A percentile compares a stretch with the other conserved stretches of the same genome.
Conservation (phyloP, 2,329 filamentous ascomycete genomes). For the Sporothrix brunneoviolacea region DNA sequence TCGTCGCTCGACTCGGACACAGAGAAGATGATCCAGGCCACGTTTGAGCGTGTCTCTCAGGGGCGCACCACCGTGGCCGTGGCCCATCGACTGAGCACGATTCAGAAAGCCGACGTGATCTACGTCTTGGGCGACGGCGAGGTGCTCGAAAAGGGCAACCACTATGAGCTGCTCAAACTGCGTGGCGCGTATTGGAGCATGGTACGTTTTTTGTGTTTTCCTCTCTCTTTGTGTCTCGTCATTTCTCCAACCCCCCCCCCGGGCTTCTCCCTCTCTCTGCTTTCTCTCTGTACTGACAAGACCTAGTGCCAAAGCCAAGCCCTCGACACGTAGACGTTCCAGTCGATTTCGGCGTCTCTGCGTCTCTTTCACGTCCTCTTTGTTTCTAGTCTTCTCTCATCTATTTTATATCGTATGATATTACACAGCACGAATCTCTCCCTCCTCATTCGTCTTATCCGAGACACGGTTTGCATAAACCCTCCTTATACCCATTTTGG, state of each 20-base stretch:
- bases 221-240: no score
- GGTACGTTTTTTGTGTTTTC: no score
- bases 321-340: constrained; percentile 40
- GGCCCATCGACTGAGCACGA: constrained; percentile 59
- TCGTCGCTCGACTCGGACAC: constrained; percentile 18
- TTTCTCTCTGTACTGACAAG: constrained; percentile 10
- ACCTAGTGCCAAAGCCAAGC: constrained; percentile 53
- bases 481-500: no score
- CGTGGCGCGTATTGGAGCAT: constrained; percentile 47
- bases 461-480: no score
- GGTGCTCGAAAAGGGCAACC: constrained; percentile 57
- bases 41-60: constrained; percentile 32
- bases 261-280: constrained; percentile 7
- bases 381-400: neutral
- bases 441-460: no score
- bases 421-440: no score
- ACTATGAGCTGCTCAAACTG: constrained; percentile 41
- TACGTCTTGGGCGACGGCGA: constrained; percentile 60
- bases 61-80: constrained; percentile 58
- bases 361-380: neutral
- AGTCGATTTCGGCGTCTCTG: no score
- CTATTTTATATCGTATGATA: no score
- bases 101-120: constrained; percentile 62
- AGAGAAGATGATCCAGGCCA: constrained; percentile 16
- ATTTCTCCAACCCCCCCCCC: no score